These are phyloP conservation scores for Scedosporium dehoogii DNA, from an alignment of 2,329 filamentous ascomycete genomes.

Conservation along the genomic window DNA sequence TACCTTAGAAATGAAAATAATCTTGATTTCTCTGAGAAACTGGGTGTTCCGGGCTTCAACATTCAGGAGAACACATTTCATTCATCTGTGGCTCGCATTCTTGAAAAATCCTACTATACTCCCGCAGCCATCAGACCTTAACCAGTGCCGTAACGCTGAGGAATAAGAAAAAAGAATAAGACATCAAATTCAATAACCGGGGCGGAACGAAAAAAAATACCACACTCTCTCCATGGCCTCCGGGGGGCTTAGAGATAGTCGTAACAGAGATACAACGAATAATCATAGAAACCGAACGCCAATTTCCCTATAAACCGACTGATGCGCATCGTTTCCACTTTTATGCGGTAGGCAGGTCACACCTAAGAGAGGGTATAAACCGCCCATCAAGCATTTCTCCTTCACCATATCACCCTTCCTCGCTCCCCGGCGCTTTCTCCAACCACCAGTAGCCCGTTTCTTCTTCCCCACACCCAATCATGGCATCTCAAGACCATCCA, in stretches of 20 bases:
- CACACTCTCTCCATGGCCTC: neutral
- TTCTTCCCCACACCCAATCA: neutral
- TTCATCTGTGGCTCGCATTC: no score
- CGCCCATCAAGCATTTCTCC: neutral
- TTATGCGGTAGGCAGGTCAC: neutral
- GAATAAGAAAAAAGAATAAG: neutral
- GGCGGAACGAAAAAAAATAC: neutral
- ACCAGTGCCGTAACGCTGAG: neutral
- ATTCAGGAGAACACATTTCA: no score
- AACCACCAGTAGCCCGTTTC: neutral
- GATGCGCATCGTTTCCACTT: neutral
- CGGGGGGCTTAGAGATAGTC: neutral
- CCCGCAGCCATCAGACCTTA: no score
- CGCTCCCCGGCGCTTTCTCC: neutral
- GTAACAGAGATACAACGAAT: constrained; percentile 1
- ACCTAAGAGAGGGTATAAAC: neutral
- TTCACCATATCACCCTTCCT: neutral
- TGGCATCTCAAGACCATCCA: no score
- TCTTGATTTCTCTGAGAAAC: no score
- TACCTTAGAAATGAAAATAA: no score
- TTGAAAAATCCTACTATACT: no score
- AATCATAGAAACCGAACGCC: neutral
- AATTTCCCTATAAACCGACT: neutral
- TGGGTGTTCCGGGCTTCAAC: no score
- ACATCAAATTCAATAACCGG: neutral